Evolutionary conservation across 768 basidiomycete species (phyloP).

Genomic region (Symmetrospora coprosmae): DNA sequence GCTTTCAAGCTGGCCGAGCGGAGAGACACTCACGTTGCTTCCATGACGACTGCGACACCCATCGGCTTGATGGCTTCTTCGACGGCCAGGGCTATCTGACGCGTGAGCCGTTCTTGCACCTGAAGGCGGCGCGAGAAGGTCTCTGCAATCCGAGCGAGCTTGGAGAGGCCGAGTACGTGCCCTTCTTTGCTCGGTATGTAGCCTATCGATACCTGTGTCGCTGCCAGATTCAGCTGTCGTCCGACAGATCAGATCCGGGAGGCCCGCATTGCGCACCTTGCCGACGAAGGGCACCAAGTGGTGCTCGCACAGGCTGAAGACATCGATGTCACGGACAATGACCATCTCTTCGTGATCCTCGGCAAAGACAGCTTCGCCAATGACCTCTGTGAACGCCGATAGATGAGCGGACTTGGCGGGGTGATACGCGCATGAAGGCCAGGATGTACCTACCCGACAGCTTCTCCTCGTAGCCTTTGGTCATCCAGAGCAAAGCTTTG

Average conservation of each 20-base stretch:
- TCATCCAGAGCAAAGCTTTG: conserved; percentile 97
- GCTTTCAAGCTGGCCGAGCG: background rate
- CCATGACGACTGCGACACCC: conserved; percentile 98
- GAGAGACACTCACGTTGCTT: conserved; percentile 64
- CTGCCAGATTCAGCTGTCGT: background rate
- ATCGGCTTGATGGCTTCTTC: conserved; percentile 95
- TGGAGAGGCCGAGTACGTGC: conserved; percentile 75
- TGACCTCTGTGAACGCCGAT: conserved; percentile 54
- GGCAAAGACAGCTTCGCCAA: conserved; percentile 93
- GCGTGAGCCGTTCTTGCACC: conserved; percentile 92
- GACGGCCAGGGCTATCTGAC: conserved; percentile 93
- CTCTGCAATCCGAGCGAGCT: conserved; percentile 91
- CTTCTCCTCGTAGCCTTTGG: conserved; percentile 91
- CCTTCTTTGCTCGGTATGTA: conserved; percentile 83
- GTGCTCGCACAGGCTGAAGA: conserved; percentile 95
- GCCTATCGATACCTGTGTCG: conserved; percentile 72
- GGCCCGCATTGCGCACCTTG: conserved; percentile 53
- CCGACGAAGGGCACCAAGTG: conserved; percentile 96
- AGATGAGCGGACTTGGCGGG: background rate
- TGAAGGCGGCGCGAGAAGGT: conserved; percentile 90
- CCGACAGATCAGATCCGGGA: conserved; percentile 22
- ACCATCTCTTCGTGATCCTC: conserved; percentile 99
- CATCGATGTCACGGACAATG: conserved; percentile 88
- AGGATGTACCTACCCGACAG: conserved; percentile 52
- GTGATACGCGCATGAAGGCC: background rate